A percentile compares a stretch with the other conserved stretches of the same genome.
These are phyloP conservation scores for Verticillium alfalfae DNA, from an alignment of 2,329 filamentous ascomycete species.

Conservation along the genomic window DNA sequence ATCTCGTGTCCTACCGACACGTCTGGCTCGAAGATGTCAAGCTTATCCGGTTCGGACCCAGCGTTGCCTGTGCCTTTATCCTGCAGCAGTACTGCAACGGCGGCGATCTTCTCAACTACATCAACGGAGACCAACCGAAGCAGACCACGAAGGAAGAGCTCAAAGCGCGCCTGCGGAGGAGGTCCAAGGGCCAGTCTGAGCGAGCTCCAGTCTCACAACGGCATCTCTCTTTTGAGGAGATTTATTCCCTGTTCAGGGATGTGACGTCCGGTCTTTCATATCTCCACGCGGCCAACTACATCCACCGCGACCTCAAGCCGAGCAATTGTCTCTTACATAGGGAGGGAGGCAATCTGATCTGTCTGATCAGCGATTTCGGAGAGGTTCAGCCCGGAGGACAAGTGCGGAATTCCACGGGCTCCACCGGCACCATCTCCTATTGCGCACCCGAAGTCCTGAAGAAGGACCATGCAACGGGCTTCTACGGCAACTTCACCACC, in stretches of 20 bases:
- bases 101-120: slow-evolving; percentile 83
- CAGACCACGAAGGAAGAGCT: slow-evolving; percentile 74
- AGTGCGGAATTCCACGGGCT: slow-evolving; percentile 81
- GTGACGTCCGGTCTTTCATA: slow-evolving; percentile 89
- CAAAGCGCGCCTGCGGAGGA: slow-evolving; percentile 79
- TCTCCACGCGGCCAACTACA: slow-evolving; percentile 85
- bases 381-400: slow-evolving; percentile 85
- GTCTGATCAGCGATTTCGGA: slow-evolving; percentile 95
- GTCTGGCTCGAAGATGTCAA: slow-evolving; percentile 92
- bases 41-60: slow-evolving; percentile 81
- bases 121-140: slow-evolving; percentile 62
- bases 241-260: slow-evolving; percentile 94
- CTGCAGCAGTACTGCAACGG: slow-evolving; percentile 96
- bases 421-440: slow-evolving; percentile 94
- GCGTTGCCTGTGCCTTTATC: slow-evolving; percentile 92
- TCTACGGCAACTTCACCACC: slow-evolving; percentile 87
- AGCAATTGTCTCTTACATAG: slow-evolving; percentile 89
- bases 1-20: slow-evolving; percentile 92
- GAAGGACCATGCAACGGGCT: slow-evolving; percentile 55
- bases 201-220: slow-evolving; percentile 35
- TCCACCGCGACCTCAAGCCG: slow-evolving; percentile 93
- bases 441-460: slow-evolving; percentile 91
- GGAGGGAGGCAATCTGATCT: slow-evolving; percentile 64
- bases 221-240: slow-evolving; percentile 72
- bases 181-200: slow-evolving; percentile 72